Base-by-base conservation (phyloP, 73 alveolate genomes). In the Paramecium bursaria region DNA sequence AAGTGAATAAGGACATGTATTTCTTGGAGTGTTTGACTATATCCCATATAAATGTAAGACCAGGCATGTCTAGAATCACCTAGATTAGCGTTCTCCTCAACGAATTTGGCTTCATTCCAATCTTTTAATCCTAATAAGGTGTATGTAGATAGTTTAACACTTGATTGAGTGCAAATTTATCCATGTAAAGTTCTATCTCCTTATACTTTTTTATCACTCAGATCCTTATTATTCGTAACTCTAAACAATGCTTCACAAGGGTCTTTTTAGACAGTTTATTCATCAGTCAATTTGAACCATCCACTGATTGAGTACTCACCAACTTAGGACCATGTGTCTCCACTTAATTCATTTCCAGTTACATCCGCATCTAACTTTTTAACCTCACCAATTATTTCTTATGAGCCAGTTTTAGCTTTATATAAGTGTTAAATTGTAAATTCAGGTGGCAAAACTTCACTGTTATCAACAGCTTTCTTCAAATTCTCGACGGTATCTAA, bases 151-250 rank as follows among this genome's bases (percentile, higher is more conserved):
- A 60, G 35, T 35, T 60, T 60, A 60, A 60, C 48, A 14, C 54
- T 30, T n/a, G 29, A 50, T 31, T 35, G 15, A 21, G 50, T 60
- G 11, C 79, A 60, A n/a, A 60, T 60, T 11, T 26, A 26, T 2
- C 50, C 82, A 67, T 67, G 60, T 67, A 67, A 67, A 14, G 82
- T n/a, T 67, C 82, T 67, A 67, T 67, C 82, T 39, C 82, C 82
- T 39, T 67, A 67, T 3, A 27, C 15, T 67, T 67, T 67, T 13
- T 57, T 42, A 67, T 67, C 82, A 14, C 25, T 17, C 21, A 67
- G 44, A 13, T 67, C 82, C 21, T 67, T 67, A 67, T 67, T 67
- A 39, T 67, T 67, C 7, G 82, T 67, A 15, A 67, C 44, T 42
- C 82, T 67, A 67, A 67, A 67, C 19, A 67, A 7, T 10, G 44